Percentiles rank a stretch among this genome's conserved stretches.
These are phyloP conservation scores for Helicostylum pulchrum DNA, from an alignment of 192 early-diverging fungal species.

Conservation along the genomic window DNA sequence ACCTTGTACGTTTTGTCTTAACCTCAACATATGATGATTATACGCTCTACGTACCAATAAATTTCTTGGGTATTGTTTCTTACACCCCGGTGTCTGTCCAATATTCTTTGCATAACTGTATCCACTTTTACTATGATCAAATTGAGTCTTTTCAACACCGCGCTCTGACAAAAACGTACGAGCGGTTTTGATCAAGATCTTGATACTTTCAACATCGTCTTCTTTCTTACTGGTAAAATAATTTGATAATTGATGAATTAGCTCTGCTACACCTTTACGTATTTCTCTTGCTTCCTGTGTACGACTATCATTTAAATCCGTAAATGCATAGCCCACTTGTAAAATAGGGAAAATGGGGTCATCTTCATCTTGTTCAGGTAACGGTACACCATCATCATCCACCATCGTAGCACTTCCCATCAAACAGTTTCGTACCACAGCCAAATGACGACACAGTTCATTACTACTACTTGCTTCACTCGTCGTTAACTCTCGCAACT, in stretches of 20 bases:
- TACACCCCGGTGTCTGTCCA: slow-evolving; percentile 38
- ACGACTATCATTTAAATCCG: slow-evolving; percentile 47
- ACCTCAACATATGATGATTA: slow-evolving; percentile 48
- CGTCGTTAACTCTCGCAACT: slow-evolving; percentile 43
- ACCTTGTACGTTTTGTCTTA: slow-evolving; percentile 54
- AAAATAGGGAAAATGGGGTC: slow-evolving; percentile 28
- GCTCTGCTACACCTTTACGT: slow-evolving; percentile 50
- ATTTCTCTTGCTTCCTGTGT: slow-evolving; percentile 47
- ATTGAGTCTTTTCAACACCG: slow-evolving; percentile 48
- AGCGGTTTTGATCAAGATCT: slow-evolving; percentile 56
- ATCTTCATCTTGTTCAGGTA: slow-evolving; percentile 7
- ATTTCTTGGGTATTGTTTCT: slow-evolving; percentile 55
- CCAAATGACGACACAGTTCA: slow-evolving; percentile 51
- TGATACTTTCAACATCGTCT: slow-evolving; percentile 78
- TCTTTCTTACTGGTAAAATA: slow-evolving; percentile 53
- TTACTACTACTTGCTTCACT: slow-evolving; percentile 20
- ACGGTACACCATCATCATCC: slow-evolving; percentile 49
- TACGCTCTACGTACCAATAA: slow-evolving; percentile 48
- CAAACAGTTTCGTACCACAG: slow-evolving; percentile 50
- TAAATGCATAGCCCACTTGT: slow-evolving; percentile 67
- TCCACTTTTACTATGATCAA: slow-evolving; percentile 47
- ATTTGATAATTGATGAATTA: slow-evolving; percentile 49
- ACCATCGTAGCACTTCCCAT: slow-evolving; percentile 51
- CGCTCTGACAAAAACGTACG: slow-evolving; percentile 51
- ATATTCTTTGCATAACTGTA: slow-evolving; percentile 53